Evolutionary conservation across 1,139 yeast genomes (phyloP).

Genomic region (Scheffersomyces parashehatae): DNA sequence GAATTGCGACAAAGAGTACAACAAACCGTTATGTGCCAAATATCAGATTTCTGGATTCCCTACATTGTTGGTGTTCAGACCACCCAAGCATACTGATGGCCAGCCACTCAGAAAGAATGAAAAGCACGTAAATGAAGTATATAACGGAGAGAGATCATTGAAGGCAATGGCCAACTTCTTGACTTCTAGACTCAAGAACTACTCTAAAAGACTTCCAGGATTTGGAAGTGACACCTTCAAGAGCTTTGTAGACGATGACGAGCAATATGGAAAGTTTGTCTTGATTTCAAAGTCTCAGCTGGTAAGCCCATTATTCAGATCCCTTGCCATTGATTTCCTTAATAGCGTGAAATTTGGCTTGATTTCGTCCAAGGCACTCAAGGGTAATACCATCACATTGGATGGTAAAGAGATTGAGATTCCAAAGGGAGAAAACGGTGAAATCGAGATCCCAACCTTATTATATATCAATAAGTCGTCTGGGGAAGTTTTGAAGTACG

Average conservation of each 20-base stretch:
- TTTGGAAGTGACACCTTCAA: constrained; percentile 22
- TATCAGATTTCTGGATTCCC: constrained; percentile 78
- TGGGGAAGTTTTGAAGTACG: constrained; percentile 22
- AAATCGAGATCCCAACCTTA: constrained; percentile 30
- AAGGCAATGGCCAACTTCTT: constrained; percentile 60
- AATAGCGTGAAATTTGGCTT: constrained; percentile 30
- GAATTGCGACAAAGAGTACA: constrained; percentile 73
- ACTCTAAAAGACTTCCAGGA: constrained; percentile 54
- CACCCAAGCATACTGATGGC: constrained; percentile 57
- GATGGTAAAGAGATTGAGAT: constrained; percentile 19
- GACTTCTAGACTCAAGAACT: constrained; percentile 67
- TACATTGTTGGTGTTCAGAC: constrained; percentile 75
- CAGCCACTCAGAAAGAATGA: constrained; percentile 12
- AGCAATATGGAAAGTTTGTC: constrained; percentile 31
- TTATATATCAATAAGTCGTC: constrained; percentile 26
- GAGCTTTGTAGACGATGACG: constrained; percentile 29
- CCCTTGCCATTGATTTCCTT: constrained; percentile 75
- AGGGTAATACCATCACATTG: constrained; percentile 13
- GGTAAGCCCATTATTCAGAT: constrained; percentile 64
- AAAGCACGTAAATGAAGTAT: constrained; percentile 62
- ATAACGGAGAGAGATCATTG: constrained; percentile 67
- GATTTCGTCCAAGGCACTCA: constrained; percentile 15
- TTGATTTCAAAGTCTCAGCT: constrained; percentile 48
- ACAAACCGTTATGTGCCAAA: constrained; percentile 69
- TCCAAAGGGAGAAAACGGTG: constrained; percentile 19